phyloP scores from a whole-genome alignment of 257 asterid genomes.

The Penstemon newberryi region DNA sequence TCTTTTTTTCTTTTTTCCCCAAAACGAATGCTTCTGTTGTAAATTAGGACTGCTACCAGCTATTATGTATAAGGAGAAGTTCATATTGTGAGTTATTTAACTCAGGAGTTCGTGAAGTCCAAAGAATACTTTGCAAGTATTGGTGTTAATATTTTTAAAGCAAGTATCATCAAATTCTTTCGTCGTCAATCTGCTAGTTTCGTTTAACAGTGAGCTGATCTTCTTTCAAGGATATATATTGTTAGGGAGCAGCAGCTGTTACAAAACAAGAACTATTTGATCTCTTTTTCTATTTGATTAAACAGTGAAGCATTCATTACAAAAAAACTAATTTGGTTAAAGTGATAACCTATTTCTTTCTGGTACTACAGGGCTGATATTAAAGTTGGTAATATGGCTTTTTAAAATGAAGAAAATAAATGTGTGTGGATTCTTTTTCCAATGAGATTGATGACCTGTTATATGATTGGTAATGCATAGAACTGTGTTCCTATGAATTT shows the following conservation, averaged over 20 bases:
- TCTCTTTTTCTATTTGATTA: not conserved
- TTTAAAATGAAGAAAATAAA: not conserved
- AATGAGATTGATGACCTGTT: not conserved
- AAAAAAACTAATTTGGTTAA: too few relatives aligned
- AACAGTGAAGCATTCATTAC: not conserved
- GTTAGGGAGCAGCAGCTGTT: not conserved
- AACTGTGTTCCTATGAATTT: constrained; percentile 15
- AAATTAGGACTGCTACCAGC: not conserved
- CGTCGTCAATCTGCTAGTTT: not conserved
- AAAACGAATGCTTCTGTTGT: not conserved
- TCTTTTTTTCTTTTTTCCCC: not conserved
- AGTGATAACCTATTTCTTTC: not conserved
- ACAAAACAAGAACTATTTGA: not conserved
- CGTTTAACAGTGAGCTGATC: not conserved
- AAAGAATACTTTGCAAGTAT: not conserved
- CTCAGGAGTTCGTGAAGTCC: not conserved
- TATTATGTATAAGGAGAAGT: not conserved
- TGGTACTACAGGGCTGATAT: not conserved
- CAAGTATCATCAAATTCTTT: not conserved
- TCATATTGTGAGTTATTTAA: not conserved
- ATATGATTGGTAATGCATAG: constrained; percentile 4
- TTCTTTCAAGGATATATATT: not conserved
- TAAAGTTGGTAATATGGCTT: not conserved
- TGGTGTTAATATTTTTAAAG: not conserved
- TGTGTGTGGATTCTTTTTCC: not conserved